Percentiles rank a stretch among this genome's conserved stretches.
phyloP scores from a whole-genome alignment of 768 basidiomycete species.

The Boletus subcaerulescens region DNA sequence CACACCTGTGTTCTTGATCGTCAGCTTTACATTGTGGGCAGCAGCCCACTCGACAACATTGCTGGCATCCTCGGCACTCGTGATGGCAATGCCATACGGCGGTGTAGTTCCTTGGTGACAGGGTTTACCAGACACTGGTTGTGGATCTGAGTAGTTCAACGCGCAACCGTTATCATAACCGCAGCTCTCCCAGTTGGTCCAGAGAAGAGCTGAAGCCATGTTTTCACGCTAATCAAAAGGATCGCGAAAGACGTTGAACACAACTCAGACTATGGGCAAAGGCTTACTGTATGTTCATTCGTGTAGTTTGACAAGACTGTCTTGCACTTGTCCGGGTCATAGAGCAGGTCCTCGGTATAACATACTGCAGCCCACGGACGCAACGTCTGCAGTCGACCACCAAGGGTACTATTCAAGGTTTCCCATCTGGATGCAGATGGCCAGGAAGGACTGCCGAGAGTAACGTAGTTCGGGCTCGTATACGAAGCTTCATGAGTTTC shows the following conservation, averaged over 20 bases:
- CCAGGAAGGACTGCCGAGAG: constrained; percentile 1
- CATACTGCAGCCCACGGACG: constrained; percentile 19
- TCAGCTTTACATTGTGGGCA: constrained; percentile 11
- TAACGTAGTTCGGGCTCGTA: background rate
- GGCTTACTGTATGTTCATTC: constrained; percentile 6
- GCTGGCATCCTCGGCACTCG: constrained; percentile 16
- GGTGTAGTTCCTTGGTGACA: constrained; percentile 17
- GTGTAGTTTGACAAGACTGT: constrained; percentile 11
- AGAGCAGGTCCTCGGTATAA: constrained; percentile 3
- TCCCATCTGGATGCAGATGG: constrained; percentile 8
- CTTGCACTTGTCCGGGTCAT: constrained; percentile 3
- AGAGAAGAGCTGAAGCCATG: constrained; percentile 15
- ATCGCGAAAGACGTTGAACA: too few species aligned
- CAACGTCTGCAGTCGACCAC: constrained; percentile 8
- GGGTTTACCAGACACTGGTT: constrained; percentile 3
- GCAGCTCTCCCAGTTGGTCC: constrained; percentile 22
- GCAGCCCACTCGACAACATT: constrained; percentile 16
- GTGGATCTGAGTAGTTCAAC: constrained; percentile 19
- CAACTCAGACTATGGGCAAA: background rate
- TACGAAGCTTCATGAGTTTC: background rate
- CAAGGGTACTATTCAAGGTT: constrained; percentile 7
- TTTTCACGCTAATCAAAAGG: constrained; percentile 9
- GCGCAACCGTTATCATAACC: constrained; percentile 12
- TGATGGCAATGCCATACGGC: constrained; percentile 15
- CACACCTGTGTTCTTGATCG: constrained; percentile 21